Evolutionary conservation across 495 filamentous ascomycete genomes (phyloP), one percentile per base, ranked within the genome.

Genomic region (Pyronema omphalodes): DNA sequence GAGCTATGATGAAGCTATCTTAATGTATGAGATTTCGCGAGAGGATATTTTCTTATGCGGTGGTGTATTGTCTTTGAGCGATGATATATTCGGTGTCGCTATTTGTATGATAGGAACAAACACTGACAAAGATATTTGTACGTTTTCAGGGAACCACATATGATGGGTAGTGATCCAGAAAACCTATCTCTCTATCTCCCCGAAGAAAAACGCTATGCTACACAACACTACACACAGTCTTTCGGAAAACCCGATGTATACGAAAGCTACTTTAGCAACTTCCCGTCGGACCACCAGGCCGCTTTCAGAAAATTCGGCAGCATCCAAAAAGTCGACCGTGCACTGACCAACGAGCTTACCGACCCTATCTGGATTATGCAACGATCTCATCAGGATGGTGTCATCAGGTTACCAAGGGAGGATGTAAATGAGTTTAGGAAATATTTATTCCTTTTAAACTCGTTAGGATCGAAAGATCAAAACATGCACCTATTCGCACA

Each of bases 331-430:
- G 58, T 67, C 18, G 64, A 67, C 48, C 49, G 58, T 23, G 60
- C 63, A 47, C 64, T 67, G 35, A 61, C 59, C 51, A 54, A 58
- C 18, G 64, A 60, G 19, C 45, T 67, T 3, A 51, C 54, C 14
- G 64, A 66, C 18, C 64, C 64, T 9, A 58, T 64, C 55, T 66
- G 64, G 64, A 51, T 61, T 34, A 66, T 66, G 34, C 58, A 67
- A 23, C 55, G 60, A 46, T 35, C 61, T 43, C 64, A 66, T 43
- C 40, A 51, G 3, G 54, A 49, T 0, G 59, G 59, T 15, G 44
- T 35, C 3, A 61, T 67, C 45, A 37, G 52, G 17, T 45, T 67
- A 41, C 55, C 51, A 5, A 46, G 64, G 17, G 53, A 61, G n/a
- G 64, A 66, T 44, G 46, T 67, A 29, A 67, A 64, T 41, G 55